Conservation (phyloP, 2,329 filamentous ascomycete genomes). For the Monosporascus sp. region DNA sequence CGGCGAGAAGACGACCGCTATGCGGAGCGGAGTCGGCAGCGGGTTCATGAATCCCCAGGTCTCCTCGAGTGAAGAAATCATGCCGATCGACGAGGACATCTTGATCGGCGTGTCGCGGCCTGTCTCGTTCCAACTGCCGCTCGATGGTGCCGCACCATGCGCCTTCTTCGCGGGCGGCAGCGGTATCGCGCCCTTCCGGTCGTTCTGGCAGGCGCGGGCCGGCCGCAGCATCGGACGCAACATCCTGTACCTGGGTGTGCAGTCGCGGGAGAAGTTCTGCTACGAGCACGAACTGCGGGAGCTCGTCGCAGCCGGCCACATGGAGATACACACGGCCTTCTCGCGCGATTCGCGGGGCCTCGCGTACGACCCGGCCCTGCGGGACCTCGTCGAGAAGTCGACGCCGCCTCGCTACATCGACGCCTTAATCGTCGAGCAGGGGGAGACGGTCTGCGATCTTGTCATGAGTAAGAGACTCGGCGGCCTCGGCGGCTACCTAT, state of each 20-base stretch:
- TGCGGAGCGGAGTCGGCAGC: slow-evolving; percentile 43
- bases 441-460: slow-evolving; percentile 44
- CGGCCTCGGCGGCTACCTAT: slow-evolving; percentile 42
- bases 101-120: slow-evolving; percentile 48
- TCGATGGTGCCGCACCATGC: slow-evolving; percentile 43
- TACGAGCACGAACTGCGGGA: slow-evolving; percentile 44
- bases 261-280: slow-evolving; percentile 46
- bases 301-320: slow-evolving; percentile 38
- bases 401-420: slow-evolving; percentile 49
- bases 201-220: slow-evolving; percentile 40
- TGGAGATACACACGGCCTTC: slow-evolving; percentile 49
- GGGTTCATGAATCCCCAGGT: slow-evolving; percentile 46
- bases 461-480: slow-evolving; percentile 53
- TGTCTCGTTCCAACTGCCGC: slow-evolving; percentile 44
- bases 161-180: slow-evolving; percentile 49
- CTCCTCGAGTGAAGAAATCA: slow-evolving; percentile 31
- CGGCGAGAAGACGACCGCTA: slow-evolving; percentile 19
- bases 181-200: slow-evolving; percentile 48
- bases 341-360: slow-evolving; percentile 45
- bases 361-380: slow-evolving; percentile 33
- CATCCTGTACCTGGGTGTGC: slow-evolving; percentile 46
- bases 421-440: slow-evolving; percentile 44
- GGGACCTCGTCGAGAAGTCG: slow-evolving; percentile 42
- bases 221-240: slow-evolving; percentile 34
- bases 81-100: slow-evolving; percentile 37